phyloP scores from a whole-genome alignment of 441 rosid genomes.

The Syzygium syzygioides region DNA sequence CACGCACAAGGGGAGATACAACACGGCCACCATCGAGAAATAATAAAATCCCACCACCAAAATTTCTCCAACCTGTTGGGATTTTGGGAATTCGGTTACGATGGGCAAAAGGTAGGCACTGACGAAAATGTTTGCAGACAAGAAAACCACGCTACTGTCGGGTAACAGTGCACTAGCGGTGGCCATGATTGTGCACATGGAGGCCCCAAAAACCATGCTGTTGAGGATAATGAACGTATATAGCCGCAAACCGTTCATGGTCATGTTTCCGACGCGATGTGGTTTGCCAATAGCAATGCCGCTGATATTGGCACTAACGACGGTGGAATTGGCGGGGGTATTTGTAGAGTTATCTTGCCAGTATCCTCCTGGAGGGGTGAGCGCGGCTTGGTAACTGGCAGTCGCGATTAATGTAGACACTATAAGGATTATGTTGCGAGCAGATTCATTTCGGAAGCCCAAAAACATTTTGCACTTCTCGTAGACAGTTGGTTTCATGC shows the following conservation, averaged over 20 bases:
- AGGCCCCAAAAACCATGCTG: not conserved
- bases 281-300: not conserved
- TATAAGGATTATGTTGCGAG: not conserved
- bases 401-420: not conserved
- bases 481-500: not conserved
- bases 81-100: not conserved
- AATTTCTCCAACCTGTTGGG: too few species aligned
- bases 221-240: not conserved
- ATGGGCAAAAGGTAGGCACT: not conserved
- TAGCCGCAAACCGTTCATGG: rapidly evolving
- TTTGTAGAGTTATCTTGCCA: not conserved
- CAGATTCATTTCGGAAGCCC: not conserved
- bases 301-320: not conserved
- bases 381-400: not conserved
- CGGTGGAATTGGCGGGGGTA: not conserved
- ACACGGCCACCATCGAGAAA: not conserved
- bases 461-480: not conserved
- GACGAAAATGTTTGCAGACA: not conserved
- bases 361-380: not conserved
- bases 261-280: not conserved
- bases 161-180: not conserved
- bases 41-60: rapidly evolving
- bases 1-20: rapidly evolving
- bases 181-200: not conserved
- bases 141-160: not conserved